Evolutionary conservation across 164 flowering plant genomes (phyloP).

Genomic region (Protea cynaroides): DNA sequence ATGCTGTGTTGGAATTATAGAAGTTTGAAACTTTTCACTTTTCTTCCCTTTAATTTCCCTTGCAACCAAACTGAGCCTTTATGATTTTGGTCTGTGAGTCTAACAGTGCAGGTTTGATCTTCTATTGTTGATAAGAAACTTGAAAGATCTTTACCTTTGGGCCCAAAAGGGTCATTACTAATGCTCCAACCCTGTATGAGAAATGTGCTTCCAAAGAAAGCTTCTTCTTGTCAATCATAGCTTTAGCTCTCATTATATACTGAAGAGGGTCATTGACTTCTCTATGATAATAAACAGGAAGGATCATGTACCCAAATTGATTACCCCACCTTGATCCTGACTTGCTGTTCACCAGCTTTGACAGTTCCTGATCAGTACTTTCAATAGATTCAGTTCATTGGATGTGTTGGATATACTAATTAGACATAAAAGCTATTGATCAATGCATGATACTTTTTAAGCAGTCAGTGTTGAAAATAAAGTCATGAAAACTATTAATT

Average conservation of each 20-base stretch:
- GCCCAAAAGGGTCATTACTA: slow-evolving; percentile 49
- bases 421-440: no score
- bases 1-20: no score
- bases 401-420: no score
- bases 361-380: slow-evolving; percentile 36
- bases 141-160: slow-evolving; percentile 39
- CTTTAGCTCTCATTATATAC: slow-evolving; percentile 48
- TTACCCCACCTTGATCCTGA: slow-evolving; percentile 59
- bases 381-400: slow-evolving; percentile 1
- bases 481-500: no score
- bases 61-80: no score
- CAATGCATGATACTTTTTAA: no score
- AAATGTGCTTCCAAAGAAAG: slow-evolving; percentile 58
- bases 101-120: no score
- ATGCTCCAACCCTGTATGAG: slow-evolving; percentile 38
- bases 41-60: no score
- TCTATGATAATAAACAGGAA: slow-evolving; percentile 55
- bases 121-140: no score
- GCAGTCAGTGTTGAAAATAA: no score
- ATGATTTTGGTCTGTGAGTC: no score
- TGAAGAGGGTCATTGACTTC: slow-evolving; percentile 38
- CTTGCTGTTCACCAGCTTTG: slow-evolving; percentile 35
- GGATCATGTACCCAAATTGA: slow-evolving; percentile 52
- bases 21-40: no score
- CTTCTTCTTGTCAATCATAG: slow-evolving; percentile 60